These are phyloP conservation scores for Trifolium pratense DNA, from an alignment of 306 rosid species.

Conservation along the genomic window DNA sequence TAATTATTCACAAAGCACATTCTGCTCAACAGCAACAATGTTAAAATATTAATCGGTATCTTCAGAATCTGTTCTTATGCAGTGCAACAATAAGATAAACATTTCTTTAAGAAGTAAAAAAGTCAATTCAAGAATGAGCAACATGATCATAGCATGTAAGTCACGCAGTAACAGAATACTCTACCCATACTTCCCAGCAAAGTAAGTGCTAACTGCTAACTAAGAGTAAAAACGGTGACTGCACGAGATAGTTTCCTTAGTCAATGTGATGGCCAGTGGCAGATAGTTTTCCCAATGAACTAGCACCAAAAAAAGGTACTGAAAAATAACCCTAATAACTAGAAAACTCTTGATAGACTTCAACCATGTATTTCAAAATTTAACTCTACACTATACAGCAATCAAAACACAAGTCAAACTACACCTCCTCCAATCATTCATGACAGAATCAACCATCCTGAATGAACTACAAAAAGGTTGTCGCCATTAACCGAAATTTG, in stretches of 20 bases:
- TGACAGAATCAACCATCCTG: constrained; percentile 18
- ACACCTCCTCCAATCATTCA: constrained; percentile 24
- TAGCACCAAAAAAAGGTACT: background rate
- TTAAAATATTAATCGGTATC: constrained; percentile 18
- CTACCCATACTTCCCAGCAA: constrained; percentile 13
- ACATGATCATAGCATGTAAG: constrained; percentile 17
- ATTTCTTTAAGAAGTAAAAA: background rate
- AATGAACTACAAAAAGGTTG: constrained; percentile 23
- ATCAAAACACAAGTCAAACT: constrained; percentile 25
- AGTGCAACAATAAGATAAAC: constrained; percentile 22
- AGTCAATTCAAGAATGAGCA: constrained; percentile 27
- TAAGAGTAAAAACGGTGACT: constrained; percentile 10
- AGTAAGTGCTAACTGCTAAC: background rate
- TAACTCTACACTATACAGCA: constrained; percentile 10
- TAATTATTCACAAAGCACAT: constrained; percentile 17
- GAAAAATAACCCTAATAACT: constrained; percentile 1
- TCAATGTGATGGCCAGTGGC: background rate
- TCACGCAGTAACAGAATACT: background rate
- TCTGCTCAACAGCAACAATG: constrained; percentile 10
- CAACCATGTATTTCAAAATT: constrained; percentile 31
- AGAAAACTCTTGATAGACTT: constrained; percentile 3
- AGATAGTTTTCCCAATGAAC: constrained; percentile 11
- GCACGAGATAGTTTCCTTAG: background rate
- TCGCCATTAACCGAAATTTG: background rate
- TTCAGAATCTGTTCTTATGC: constrained; percentile 20